Evolutionary conservation across 441 rosid species (phyloP).

Genomic region (Gossypium armourianum): DNA sequence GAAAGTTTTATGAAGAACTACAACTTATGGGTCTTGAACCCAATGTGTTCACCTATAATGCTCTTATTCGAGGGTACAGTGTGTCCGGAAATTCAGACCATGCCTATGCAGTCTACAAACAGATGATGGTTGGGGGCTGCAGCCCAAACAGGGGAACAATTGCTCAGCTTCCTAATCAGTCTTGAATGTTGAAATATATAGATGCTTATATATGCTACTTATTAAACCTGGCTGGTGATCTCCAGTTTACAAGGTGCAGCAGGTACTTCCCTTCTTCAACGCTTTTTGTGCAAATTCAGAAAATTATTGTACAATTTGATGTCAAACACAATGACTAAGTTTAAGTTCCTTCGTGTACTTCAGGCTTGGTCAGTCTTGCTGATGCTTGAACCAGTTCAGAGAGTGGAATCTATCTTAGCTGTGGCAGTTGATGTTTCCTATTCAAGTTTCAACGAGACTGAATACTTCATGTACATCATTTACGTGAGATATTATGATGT

Average conservation of each 20-base stretch:
- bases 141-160: slow-evolving; percentile 68
- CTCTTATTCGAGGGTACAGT: slow-evolving; percentile 70
- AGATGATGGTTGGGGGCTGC: slow-evolving; percentile 75
- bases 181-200: background rate
- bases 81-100: slow-evolving; percentile 54
- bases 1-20: slow-evolving; percentile 50
- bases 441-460: background rate
- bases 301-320: background rate
- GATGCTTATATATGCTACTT: background rate
- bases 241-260: background rate
- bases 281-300: background rate
- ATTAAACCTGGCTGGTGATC: background rate
- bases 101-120: slow-evolving; percentile 67
- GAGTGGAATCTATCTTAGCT: background rate
- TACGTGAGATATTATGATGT: background rate
- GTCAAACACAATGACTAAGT: background rate
- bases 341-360: slow-evolving; percentile 24
- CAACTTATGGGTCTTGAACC: slow-evolving; percentile 60
- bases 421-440: background rate
- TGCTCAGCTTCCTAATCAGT: slow-evolving; percentile 68
- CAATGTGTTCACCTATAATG: slow-evolving; percentile 76
- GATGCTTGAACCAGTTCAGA: slow-evolving; percentile 15
- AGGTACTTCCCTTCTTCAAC: slow-evolving; percentile 7
- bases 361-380: slow-evolving; percentile 24
- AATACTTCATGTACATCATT: slow-evolving; percentile 5